These are phyloP conservation scores for Penicillium sp. DNA, from an alignment of 2,329 filamentous ascomycete genomes.

Conservation along the genomic window DNA sequence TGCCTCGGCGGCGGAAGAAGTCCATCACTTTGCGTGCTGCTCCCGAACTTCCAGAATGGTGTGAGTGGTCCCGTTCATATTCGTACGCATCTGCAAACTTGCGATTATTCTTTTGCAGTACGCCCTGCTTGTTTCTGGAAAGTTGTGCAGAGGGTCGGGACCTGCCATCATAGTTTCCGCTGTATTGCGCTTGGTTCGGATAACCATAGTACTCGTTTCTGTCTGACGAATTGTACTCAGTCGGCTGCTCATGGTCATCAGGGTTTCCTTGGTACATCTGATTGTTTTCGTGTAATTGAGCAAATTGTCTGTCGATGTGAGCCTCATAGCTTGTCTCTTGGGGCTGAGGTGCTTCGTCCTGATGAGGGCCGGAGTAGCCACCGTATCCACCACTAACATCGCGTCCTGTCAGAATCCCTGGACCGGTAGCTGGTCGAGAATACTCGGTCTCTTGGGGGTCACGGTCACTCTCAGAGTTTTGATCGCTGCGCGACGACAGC, in stretches of 20 bases:
- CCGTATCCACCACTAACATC: slow-evolving; percentile 23
- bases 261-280: slow-evolving; percentile 17
- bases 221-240: slow-evolving; percentile 35
- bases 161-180: slow-evolving; percentile 36
- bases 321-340: slow-evolving; percentile 36
- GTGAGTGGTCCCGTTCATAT: slow-evolving; percentile 55
- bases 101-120: slow-evolving; percentile 80
- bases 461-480: slow-evolving; percentile 42
- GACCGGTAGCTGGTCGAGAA: slow-evolving; percentile 33
- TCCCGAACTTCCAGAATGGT: slow-evolving; percentile 77
- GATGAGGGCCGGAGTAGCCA: slow-evolving; percentile 27
- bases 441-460: slow-evolving; percentile 35
- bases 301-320: slow-evolving; percentile 42
- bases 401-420: slow-evolving; percentile 24
- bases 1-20: slow-evolving; percentile 86
- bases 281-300: slow-evolving; percentile 32
- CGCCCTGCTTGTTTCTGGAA: slow-evolving; percentile 46
- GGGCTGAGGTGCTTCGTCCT: slow-evolving; percentile 6
- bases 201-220: slow-evolving; percentile 12
- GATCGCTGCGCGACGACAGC: slow-evolving; percentile 55
- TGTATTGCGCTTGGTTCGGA: slow-evolving; percentile 45
- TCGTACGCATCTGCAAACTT: slow-evolving; percentile 87
- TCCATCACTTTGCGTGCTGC: slow-evolving; percentile 95
- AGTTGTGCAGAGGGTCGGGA: slow-evolving; percentile 40
- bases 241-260: slow-evolving; percentile 17